Percentiles rank a stretch among this genome's conserved stretches.
Conservation (phyloP, 768 basidiomycete species). For the Porpolomopsis calyptriformis region DNA sequence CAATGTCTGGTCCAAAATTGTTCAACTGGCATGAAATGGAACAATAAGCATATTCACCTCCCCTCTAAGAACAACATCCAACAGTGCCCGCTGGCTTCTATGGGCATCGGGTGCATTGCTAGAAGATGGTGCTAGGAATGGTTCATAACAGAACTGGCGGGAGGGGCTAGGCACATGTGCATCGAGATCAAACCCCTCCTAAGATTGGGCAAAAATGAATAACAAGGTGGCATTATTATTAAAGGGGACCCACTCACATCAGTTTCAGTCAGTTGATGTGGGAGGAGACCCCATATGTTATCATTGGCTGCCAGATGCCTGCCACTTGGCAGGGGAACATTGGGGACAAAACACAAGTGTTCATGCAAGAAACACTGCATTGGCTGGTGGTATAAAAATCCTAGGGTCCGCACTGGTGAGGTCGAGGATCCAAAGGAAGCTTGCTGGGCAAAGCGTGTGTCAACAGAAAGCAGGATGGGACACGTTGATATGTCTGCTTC, state of each 20-base stretch:
- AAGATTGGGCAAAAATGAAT: conserved; percentile 3
- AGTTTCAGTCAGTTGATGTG: conserved; percentile 10
- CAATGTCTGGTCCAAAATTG: conserved; percentile 25
- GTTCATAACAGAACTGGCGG: conserved; percentile 8
- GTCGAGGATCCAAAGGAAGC: conserved; percentile 6
- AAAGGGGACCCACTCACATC: not conserved
- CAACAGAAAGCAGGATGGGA: conserved; percentile 5
- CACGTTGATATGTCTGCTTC: not conserved
- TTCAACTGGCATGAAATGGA: too few relatives aligned
- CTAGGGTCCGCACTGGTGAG: conserved; percentile 14
- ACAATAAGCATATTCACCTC: conserved; percentile 24
- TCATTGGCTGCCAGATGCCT: conserved; percentile 10
- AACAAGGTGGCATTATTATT: not conserved
- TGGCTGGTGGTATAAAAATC: conserved; percentile 32
- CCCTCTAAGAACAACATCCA: conserved; percentile 29
- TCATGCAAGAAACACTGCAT: conserved; percentile 41
- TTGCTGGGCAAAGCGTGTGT: conserved; percentile 6
- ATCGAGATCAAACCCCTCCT: conserved; percentile 12
- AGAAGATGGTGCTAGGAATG: not conserved
- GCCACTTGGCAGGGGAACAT: conserved; percentile 21
- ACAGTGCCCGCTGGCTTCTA: conserved; percentile 13
- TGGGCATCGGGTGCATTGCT: not conserved
- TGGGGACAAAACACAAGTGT: conserved; percentile 31
- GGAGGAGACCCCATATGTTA: conserved; percentile 11
- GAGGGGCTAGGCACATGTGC: conserved; percentile 8